phyloP scores from a whole-genome alignment of 2,329 filamentous ascomycete genomes.

The Ceratocystis albifundus region DNA sequence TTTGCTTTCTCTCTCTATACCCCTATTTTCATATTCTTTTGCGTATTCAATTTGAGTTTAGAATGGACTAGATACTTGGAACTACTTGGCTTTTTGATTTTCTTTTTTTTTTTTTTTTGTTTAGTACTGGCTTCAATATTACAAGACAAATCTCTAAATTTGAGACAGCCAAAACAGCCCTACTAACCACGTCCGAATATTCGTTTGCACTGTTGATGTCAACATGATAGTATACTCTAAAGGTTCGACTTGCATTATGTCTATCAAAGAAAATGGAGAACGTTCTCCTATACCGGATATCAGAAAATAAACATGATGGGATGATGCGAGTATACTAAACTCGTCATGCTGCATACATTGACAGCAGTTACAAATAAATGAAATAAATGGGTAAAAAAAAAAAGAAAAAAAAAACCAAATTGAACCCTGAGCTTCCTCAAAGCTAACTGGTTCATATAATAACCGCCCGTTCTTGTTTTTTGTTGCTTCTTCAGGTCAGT shows the following conservation, averaged over 20 bases:
- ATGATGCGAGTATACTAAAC: neutral
- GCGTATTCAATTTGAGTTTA: neutral
- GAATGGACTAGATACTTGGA: no score
- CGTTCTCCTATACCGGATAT: neutral
- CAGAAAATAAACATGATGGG: slow-evolving; percentile 5
- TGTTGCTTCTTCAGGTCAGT: neutral
- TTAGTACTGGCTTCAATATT: no score
- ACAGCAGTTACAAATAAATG: slow-evolving; percentile 3
- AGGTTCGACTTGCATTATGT: neutral
- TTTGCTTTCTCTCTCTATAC: neutral
- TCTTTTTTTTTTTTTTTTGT: no score
- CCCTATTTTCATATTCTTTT: neutral
- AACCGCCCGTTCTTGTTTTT: neutral
- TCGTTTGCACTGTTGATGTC: neutral
- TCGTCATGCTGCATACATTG: neutral
- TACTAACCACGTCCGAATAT: neutral
- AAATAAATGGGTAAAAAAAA: no score
- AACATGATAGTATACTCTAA: neutral
- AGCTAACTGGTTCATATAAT: neutral
- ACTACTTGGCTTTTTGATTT: no score
- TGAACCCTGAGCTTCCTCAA: neutral
- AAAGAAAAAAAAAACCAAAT: neutral
- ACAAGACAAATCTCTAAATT: no score
- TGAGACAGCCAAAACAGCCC: no score
- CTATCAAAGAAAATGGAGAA: neutral